These are phyloP conservation scores for Eragrostis tef DNA, from an alignment of 202 grass and related monocot species.

Conservation along the genomic window DNA sequence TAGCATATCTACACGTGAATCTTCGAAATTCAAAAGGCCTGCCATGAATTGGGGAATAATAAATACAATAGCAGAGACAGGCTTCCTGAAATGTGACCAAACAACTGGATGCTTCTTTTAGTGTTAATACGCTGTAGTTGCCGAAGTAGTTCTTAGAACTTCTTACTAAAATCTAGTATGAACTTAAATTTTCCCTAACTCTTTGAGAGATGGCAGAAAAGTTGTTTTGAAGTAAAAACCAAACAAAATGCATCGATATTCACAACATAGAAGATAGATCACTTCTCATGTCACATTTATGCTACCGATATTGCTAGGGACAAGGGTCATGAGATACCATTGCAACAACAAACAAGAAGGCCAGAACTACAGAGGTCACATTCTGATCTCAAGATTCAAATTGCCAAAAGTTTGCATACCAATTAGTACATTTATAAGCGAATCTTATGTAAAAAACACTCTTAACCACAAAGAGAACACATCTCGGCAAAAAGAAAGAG, in stretches of 20 bases:
- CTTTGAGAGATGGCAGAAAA: background rate
- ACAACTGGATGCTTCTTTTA: constrained; percentile 26
- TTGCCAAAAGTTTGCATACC: background rate
- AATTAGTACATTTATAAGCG: background rate
- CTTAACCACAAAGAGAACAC: background rate
- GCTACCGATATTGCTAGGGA: background rate
- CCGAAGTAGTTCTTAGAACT: background rate
- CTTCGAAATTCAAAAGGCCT: background rate
- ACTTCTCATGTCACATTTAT: background rate
- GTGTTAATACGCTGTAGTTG: background rate
- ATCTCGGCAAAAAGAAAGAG: background rate
- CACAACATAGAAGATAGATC: background rate
- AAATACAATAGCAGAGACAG: background rate
- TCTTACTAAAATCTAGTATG: background rate
- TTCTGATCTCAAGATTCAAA: background rate
- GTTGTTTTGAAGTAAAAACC: background rate
- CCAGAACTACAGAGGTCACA: background rate
- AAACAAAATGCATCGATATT: background rate
- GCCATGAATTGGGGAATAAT: background rate
- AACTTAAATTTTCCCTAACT: background rate
- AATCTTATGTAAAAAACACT: constrained; percentile 8
- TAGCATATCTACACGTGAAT: constrained; percentile 20
- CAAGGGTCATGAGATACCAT: constrained; percentile 14
- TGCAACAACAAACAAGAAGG: background rate
- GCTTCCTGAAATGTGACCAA: background rate